Conservation (phyloP, 345 rosid genomes). For the Sisymbrium irio region DNA sequence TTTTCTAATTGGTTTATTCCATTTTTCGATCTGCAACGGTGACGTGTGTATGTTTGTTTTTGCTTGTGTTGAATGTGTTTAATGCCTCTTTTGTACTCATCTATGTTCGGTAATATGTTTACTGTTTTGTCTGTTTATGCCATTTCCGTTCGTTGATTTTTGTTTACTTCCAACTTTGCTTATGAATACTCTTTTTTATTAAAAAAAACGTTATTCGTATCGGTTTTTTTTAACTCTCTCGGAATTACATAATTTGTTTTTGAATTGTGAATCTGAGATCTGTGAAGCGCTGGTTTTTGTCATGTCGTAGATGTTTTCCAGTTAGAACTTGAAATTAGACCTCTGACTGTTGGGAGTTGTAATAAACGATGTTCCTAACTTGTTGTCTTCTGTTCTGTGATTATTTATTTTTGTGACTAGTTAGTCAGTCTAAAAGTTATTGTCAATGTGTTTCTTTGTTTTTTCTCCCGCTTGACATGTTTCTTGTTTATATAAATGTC, state of each 20-base stretch:
- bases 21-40: conserved; percentile 10
- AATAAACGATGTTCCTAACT: not conserved
- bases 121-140: conserved; percentile 24
- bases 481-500: not conserved
- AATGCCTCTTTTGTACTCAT: conserved; percentile 1
- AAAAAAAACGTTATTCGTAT: not conserved
- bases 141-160: not conserved
- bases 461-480: not conserved
- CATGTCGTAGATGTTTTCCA: not conserved
- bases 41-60: not conserved
- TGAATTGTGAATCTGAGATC: conserved; percentile 9
- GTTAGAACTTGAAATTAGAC: not conserved
- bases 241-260: not conserved
- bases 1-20: not conserved
- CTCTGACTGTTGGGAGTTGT: too few species aligned
- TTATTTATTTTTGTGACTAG: not conserved
- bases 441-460: too few species aligned
- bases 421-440: too few species aligned
- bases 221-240: not conserved
- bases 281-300: not conserved
- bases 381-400: not conserved
- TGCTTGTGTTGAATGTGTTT: not conserved
- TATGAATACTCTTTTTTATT: not conserved
- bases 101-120: conserved; percentile 12
- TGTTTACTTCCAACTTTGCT: not conserved